These are phyloP conservation scores for Plasmodium adleri DNA, from an alignment of 169 alveolate genomes.

Conservation along the genomic window DNA sequence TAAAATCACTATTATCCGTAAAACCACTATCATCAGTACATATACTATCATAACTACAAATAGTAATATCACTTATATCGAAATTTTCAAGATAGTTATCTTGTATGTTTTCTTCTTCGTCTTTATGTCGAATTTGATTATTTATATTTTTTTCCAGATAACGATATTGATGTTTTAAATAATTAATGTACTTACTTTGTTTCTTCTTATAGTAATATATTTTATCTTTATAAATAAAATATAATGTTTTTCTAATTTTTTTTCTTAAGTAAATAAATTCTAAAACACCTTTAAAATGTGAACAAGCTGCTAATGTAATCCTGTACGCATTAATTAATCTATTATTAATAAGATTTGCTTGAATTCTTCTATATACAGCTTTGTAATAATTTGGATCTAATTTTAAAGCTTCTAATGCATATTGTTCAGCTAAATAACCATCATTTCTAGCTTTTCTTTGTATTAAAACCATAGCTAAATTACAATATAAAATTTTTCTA, in stretches of 20 bases:
- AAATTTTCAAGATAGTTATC: no score
- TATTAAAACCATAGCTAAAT: constrained; percentile 23
- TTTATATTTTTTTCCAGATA: neutral
- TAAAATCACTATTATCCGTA: no score
- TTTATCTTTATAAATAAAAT: constrained; percentile 15
- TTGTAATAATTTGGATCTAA: constrained; percentile 32
- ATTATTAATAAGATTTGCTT: constrained; percentile 27
- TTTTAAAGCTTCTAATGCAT: constrained; percentile 39
- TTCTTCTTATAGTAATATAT: neutral
- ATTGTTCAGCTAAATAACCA: constrained; percentile 31
- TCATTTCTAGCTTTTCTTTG: constrained; percentile 46
- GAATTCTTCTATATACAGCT: constrained; percentile 54
- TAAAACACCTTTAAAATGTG: constrained; percentile 13
- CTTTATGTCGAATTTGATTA: neutral
- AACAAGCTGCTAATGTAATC: constrained; percentile 33
- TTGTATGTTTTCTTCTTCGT: neutral
- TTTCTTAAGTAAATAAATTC: constrained; percentile 34
- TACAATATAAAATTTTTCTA: constrained; percentile 27
- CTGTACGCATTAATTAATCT: constrained; percentile 31
- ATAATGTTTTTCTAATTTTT: constrained; percentile 21
- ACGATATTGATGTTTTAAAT: no score
- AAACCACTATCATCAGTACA: no score
- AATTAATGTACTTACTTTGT: neutral
- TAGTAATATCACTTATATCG: no score
- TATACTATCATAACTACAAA: no score